A percentile compares a stretch with the other conserved stretches of the same genome.
Evolutionary conservation across 345 rosid species (phyloP).

Genomic region (Gossypium herbaceum): DNA sequence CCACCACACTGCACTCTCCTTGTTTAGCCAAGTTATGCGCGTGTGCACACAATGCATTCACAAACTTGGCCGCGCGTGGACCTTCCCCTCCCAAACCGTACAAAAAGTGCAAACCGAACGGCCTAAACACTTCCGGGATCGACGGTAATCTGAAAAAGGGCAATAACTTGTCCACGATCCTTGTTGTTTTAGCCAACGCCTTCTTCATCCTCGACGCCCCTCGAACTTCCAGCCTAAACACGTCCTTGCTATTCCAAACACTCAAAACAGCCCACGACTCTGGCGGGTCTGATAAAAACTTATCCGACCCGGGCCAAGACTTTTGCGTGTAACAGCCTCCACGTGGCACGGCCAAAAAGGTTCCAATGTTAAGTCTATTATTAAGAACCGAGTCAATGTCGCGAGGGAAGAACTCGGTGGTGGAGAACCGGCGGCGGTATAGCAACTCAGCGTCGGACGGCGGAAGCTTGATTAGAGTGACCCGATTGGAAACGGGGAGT

Average conservation of each 20-base stretch:
- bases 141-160: constrained; percentile 80
- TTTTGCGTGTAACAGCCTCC: constrained; percentile 20
- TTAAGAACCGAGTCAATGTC: constrained; percentile 81
- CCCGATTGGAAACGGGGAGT: constrained; percentile 36
- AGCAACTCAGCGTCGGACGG: constrained; percentile 64
- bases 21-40: constrained; percentile 81
- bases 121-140: constrained; percentile 72
- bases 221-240: constrained; percentile 62
- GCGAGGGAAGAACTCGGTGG: constrained; percentile 92
- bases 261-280: constrained; percentile 84
- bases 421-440: constrained; percentile 68
- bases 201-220: constrained; percentile 60
- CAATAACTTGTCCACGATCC: constrained; percentile 58
- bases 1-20: constrained; percentile 67
- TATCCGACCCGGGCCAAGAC: constrained; percentile 57
- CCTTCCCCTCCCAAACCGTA: constrained; percentile 94
- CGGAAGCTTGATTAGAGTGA: constrained; percentile 45
- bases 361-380: constrained; percentile 72
- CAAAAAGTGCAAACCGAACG: constrained; percentile 72
- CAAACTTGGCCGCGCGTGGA: constrained; percentile 52
- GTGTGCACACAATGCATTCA: constrained; percentile 63
- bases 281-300: constrained; percentile 62
- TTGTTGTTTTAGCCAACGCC: constrained; percentile 53
- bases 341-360: constrained; percentile 70
- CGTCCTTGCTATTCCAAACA: constrained; percentile 82